These are phyloP conservation scores for Penicillium riverlandense DNA, from an alignment of 495 filamentous ascomycete species.

Conservation along the genomic window DNA sequence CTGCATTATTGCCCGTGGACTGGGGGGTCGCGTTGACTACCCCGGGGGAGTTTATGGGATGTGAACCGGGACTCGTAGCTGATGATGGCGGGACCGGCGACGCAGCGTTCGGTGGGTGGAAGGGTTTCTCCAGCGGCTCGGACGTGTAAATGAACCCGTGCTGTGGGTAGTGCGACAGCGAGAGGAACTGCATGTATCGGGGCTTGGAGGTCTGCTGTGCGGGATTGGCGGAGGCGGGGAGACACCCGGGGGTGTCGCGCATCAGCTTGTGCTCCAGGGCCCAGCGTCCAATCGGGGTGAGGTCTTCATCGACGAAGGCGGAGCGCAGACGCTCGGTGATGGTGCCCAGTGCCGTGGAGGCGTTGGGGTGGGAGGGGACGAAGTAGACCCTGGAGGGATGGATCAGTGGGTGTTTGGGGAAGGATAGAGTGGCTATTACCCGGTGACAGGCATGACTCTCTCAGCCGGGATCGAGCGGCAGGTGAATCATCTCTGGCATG, in stretches of 20 bases:
- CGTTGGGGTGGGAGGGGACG: slow-evolving; percentile 38
- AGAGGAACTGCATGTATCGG: slow-evolving; percentile 41
- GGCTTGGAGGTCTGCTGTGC: slow-evolving; percentile 21
- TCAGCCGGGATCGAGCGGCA: too few relatives aligned
- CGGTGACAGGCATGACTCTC: slow-evolving; percentile 23
- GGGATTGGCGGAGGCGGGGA: slow-evolving; percentile 20
- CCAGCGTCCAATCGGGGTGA: slow-evolving; percentile 34
- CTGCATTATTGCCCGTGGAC: background rate
- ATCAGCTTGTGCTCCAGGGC: slow-evolving; percentile 38
- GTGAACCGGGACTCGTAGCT: too few relatives aligned
- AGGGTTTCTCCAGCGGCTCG: slow-evolving; percentile 15
- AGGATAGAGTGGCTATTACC: slow-evolving; percentile 11
- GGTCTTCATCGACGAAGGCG: slow-evolving; percentile 28
- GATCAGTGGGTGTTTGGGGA: slow-evolving; percentile 1
- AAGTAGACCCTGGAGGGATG: slow-evolving; percentile 33
- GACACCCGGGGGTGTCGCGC: slow-evolving; percentile 38
- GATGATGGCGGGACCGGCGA: background rate
- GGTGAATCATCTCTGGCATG: too few relatives aligned
- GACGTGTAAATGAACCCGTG: slow-evolving; percentile 43
- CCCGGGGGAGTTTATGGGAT: too few relatives aligned
- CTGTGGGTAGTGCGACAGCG: slow-evolving; percentile 29
- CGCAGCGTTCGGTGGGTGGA: slow-evolving; percentile 4
- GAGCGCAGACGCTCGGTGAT: slow-evolving; percentile 37
- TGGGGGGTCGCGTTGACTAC: background rate
- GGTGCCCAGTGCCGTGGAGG: slow-evolving; percentile 25